These are phyloP conservation scores for Leptomonas pyrrhocoris DNA, from an alignment of 208 protist species.

Conservation along the genomic window DNA sequence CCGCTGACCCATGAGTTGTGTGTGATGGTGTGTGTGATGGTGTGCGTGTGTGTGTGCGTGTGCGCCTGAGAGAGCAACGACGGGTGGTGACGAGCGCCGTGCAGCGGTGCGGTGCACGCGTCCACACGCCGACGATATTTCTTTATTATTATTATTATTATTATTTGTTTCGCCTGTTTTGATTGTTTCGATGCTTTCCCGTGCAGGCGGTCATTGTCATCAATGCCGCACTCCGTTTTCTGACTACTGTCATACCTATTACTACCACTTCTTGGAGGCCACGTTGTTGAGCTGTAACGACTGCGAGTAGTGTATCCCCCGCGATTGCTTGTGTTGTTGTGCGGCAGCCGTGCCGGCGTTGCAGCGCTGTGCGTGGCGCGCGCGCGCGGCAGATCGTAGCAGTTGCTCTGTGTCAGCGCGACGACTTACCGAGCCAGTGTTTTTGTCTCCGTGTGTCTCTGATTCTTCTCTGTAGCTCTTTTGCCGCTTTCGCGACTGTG, in stretches of 20 bases:
- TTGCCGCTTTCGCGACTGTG: background rate
- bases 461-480: background rate
- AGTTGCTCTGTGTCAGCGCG: background rate
- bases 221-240: background rate
- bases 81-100: conserved; percentile 1
- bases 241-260: background rate
- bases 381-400: background rate
- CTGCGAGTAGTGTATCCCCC: background rate
- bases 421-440: background rate
- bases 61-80: background rate
- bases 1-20: conserved; percentile 6
- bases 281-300: background rate
- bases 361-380: background rate
- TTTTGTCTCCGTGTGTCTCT: background rate
- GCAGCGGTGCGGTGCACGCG: background rate
- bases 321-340: background rate
- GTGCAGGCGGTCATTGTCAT: background rate
- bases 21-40: conserved; percentile 11
- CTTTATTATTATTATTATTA: background rate
- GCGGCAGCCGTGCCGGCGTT: background rate
- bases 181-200: background rate
- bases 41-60: background rate
- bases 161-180: conserved; percentile 5
- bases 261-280: background rate
- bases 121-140: background rate